phyloP scores from a whole-genome alignment of 345 rosid genomes.

The Aethionema arabicum region DNA sequence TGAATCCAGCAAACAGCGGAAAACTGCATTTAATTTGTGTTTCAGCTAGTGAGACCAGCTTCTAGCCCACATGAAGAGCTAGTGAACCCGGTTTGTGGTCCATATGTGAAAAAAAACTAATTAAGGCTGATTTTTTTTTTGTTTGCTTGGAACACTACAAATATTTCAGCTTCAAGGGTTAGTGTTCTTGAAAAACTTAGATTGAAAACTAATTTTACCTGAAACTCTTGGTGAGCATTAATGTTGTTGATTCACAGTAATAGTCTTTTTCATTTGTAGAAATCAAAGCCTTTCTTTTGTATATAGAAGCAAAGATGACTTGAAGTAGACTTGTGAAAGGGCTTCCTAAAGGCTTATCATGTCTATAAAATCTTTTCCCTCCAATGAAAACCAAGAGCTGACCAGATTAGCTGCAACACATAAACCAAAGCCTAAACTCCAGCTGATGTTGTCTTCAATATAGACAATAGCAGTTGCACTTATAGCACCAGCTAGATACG shows the following conservation, averaged over 20 bases:
- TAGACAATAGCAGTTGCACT: conserved; percentile 37
- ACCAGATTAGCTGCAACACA: conserved; percentile 31
- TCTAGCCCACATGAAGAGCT: too few species aligned
- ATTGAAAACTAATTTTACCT: conserved; percentile 19
- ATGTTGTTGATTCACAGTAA: conserved; percentile 18
- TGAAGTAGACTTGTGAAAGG: conserved; percentile 41
- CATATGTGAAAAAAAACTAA: too few species aligned
- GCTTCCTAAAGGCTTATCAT: conserved; percentile 39
- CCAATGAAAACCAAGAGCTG: conserved; percentile 27
- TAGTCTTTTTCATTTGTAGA: conserved; percentile 35
- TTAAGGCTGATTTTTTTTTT: too few species aligned
- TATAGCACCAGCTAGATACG: conserved; percentile 24
- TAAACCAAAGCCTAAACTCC: conserved; percentile 46
- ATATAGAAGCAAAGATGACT: conserved; percentile 36
- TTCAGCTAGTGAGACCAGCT: too few species aligned
- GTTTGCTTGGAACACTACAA: background rate
- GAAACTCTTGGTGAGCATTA: conserved; percentile 31
- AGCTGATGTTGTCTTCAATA: conserved; percentile 42
- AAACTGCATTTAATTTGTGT: too few species aligned
- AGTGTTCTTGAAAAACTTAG: too few species aligned
- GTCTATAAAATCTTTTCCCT: conserved; percentile 39
- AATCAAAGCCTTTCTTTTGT: conserved; percentile 33
- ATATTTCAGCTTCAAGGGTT: background rate
- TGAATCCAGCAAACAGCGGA: too few species aligned
- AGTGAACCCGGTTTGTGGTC: too few species aligned